Conservation (phyloP, 1,284 basidiomycete species). For the Ustilago hordei region DNA sequence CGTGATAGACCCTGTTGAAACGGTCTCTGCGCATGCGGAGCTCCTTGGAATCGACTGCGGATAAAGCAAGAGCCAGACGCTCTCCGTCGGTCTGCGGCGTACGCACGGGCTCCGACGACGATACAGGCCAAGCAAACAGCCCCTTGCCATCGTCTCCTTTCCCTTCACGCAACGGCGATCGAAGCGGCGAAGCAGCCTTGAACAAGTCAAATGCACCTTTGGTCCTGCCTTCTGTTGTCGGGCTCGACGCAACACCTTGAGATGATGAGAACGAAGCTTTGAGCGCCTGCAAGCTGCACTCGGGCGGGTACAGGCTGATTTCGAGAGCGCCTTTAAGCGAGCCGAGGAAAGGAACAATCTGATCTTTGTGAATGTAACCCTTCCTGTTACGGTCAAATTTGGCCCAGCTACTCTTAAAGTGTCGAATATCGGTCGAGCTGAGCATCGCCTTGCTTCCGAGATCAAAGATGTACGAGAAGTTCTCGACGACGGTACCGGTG, state of each 20-base stretch:
- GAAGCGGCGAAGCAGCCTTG: conserved; percentile 33
- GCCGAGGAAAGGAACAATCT: conserved; percentile 82
- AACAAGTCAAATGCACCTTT: conserved; percentile 41
- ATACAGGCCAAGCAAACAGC: conserved; percentile 31
- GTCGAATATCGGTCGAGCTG: conserved; percentile 76
- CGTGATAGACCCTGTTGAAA: conserved; percentile 67
- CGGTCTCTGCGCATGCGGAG: conserved; percentile 56
- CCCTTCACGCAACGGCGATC: conserved; percentile 33
- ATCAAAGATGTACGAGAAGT: conserved; percentile 95
- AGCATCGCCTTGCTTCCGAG: conserved; percentile 85
- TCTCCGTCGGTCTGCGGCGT: conserved; percentile 29
- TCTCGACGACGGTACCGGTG: conserved; percentile 90
- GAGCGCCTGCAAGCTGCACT: conserved; percentile 43
- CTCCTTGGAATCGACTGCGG: conserved; percentile 44
- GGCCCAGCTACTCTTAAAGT: conserved; percentile 95
- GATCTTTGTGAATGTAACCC: conserved; percentile 80
- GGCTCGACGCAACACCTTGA: conserved; percentile 12
- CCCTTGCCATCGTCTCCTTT: conserved; percentile 22
- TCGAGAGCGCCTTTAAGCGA: conserved; percentile 61
- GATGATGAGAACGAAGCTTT: conserved; percentile 17
- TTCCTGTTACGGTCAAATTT: conserved; percentile 83
- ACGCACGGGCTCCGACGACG: conserved; percentile 13
- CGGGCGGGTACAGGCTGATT: conserved; percentile 55
- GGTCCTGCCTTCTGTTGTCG: conserved; percentile 13
- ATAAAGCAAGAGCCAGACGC: conserved; percentile 37